Base-by-base conservation (phyloP, 1,284 basidiomycete genomes). In the Apiotrichum veenhuisii region DNA sequence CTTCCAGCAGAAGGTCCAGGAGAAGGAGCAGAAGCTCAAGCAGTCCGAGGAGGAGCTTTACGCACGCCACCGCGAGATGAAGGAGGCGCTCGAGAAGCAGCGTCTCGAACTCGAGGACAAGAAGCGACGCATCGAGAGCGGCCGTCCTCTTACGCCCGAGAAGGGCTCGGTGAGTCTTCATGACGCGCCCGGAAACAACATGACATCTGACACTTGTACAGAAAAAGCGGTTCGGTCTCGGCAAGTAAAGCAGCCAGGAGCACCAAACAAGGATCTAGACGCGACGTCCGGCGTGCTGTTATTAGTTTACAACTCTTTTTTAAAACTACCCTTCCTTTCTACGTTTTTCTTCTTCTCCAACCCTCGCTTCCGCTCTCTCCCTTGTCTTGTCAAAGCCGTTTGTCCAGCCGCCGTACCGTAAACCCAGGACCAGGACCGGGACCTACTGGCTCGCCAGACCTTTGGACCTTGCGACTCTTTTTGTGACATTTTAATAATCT, bases 1-100 rank as follows among this genome's bases (percentile, higher is more conserved):
- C 67, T 98, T 98, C 89, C 91, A 94, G 77, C 94, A 97, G 79
- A 98, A 98, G 79, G 93, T 98, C 53, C 90, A 92, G 76, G 93
- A 98, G 78, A 97, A 98, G 82, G 93, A 98, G 77, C 84, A 90
- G 62, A 97, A 97, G 79, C 83, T 98, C 75, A 97, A 96, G 81
- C 93, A 97, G 78, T 91, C 88, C 55, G 94, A 98, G 79, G 94
- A 97, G 78, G 93, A 97, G 80, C 84, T 98, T 18, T 98, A 98
- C 73, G 89, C 92, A 54, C 86, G 93, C 62, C 93, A 98, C 82
- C 87, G 91, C 76, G 94, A 98, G 78, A 97, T 98, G 94, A 97
- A 96, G 81, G 93, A 97, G 68, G 88, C 93, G 18, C 82, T 98
- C 69, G 96, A 98, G 80, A 98, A 95, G 82, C 95, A 98, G 78